phyloP scores from a whole-genome alignment of 192 early-diverging fungal species.

The Backusella parvicylindrica region DNA sequence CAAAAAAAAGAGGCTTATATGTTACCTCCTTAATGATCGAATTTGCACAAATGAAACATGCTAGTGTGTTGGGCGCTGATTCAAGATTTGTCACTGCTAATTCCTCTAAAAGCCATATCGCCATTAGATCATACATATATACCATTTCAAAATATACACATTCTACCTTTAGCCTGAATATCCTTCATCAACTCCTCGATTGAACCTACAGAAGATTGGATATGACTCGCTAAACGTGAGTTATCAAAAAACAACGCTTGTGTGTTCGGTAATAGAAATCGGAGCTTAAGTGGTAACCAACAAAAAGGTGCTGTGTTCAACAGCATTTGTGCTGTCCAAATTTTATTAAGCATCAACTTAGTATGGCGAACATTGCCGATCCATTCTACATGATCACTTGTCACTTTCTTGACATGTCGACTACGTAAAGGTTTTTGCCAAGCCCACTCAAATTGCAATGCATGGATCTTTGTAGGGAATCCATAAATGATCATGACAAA shows the following conservation, averaged over 20 bases:
- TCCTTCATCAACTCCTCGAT: background rate
- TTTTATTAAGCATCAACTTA: conserved; percentile 7
- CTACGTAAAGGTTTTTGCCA: conserved; percentile 20
- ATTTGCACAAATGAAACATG: background rate
- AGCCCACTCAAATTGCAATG: conserved; percentile 20
- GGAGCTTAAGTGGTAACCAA: conserved; percentile 12
- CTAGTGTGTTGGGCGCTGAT: background rate
- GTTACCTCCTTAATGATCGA: background rate
- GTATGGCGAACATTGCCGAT: background rate
- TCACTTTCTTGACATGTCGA: conserved; percentile 10
- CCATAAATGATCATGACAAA: conserved; percentile 19
- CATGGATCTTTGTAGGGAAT: conserved; percentile 1
- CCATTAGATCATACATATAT: too few relatives aligned
- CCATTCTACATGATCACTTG: background rate
- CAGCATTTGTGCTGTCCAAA: conserved; percentile 4
- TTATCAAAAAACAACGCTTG: background rate
- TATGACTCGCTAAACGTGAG: background rate
- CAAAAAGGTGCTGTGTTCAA: conserved; percentile 12
- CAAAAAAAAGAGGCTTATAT: background rate
- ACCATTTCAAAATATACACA: background rate
- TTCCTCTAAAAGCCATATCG: background rate
- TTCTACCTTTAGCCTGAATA: background rate
- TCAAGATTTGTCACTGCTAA: background rate
- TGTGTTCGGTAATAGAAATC: conserved; percentile 1
- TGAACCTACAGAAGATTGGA: background rate